Evolutionary conservation across 2,329 filamentous ascomycete species (phyloP).

Genomic region (Pseudophaeomoniella oleicola): DNA sequence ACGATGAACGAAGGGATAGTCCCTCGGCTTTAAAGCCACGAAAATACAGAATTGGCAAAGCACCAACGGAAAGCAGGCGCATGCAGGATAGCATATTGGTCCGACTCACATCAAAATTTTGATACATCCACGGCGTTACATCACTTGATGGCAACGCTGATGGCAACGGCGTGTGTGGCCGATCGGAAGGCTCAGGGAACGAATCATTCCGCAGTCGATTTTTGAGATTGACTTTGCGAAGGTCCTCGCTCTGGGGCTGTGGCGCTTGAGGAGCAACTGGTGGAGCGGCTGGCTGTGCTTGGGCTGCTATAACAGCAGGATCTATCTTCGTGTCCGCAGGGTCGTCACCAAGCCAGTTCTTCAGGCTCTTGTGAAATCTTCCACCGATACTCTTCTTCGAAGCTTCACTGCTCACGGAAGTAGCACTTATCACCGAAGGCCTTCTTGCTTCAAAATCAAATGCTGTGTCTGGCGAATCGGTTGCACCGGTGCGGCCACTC

Average conservation of each 20-base stretch:
- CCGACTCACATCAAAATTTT: constrained; percentile 59
- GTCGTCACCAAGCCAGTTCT: constrained; percentile 91
- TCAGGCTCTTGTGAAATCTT: constrained; percentile 62
- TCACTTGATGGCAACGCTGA: constrained; percentile 73
- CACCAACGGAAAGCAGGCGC: no score
- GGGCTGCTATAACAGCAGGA: constrained; percentile 53
- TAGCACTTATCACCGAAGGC: constrained; percentile 78
- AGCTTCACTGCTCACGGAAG: constrained; percentile 71
- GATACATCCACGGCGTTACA: constrained; percentile 94
- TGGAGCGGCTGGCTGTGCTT: constrained; percentile 11
- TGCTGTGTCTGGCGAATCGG: constrained; percentile 46
- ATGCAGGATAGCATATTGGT: constrained; percentile 12
- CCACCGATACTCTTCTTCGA: constrained; percentile 61
- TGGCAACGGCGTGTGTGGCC: constrained; percentile 72
- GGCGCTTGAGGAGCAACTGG: constrained; percentile 8
- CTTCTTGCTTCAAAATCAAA: constrained; percentile 60
- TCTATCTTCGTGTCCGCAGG: constrained; percentile 30
- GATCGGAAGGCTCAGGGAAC: constrained; percentile 54
- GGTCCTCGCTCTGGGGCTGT: constrained; percentile 47
- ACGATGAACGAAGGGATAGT: no score
- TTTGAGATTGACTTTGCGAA: constrained; percentile 39
- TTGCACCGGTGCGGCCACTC: constrained; percentile 35
- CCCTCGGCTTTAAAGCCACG: no score
- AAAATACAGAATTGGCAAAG: no score
- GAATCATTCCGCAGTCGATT: constrained; percentile 72